A percentile compares a stretch with the other conserved stretches of the same genome.
These are phyloP conservation scores for Kurtzmaniella quercitrusa DNA, from an alignment of 1,139 yeast genomes.

Conservation along the genomic window DNA sequence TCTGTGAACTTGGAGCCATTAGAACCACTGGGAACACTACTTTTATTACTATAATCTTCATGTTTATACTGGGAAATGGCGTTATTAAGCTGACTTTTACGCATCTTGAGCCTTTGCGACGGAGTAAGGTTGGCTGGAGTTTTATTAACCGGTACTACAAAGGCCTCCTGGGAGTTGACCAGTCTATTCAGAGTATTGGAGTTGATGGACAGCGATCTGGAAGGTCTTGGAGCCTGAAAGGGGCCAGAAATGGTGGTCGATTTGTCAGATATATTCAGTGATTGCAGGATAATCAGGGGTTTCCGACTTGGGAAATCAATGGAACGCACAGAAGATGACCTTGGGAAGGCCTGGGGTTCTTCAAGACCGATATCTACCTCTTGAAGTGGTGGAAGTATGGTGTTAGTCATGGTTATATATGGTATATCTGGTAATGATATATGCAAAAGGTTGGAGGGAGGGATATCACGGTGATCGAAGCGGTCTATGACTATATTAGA, in stretches of 20 bases:
- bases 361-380: neutral
- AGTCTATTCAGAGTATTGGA: constrained; percentile 12
- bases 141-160: constrained; percentile 20
- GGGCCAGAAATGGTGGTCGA: constrained; percentile 10
- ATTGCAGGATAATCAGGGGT: constrained; percentile 2
- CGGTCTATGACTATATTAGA: no score
- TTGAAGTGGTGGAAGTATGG: neutral
- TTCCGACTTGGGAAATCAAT: neutral
- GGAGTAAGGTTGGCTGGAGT: constrained; percentile 33
- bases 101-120: constrained; percentile 33
- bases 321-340: neutral
- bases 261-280: neutral
- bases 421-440: neutral
- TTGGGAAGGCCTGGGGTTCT: neutral
- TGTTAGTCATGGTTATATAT: neutral
- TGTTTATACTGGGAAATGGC: constrained; percentile 20
- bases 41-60: constrained; percentile 4
- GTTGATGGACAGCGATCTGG: constrained; percentile 17
- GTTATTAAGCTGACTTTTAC: constrained; percentile 25
- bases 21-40: neutral
- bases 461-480: no score
- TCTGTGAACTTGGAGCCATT: neutral
- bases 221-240: constrained; percentile 12
- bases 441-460: neutral
- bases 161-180: constrained; percentile 12